Conservation (phyloP, 345 rosid genomes). For the Chamaenerion angustifolium region DNA sequence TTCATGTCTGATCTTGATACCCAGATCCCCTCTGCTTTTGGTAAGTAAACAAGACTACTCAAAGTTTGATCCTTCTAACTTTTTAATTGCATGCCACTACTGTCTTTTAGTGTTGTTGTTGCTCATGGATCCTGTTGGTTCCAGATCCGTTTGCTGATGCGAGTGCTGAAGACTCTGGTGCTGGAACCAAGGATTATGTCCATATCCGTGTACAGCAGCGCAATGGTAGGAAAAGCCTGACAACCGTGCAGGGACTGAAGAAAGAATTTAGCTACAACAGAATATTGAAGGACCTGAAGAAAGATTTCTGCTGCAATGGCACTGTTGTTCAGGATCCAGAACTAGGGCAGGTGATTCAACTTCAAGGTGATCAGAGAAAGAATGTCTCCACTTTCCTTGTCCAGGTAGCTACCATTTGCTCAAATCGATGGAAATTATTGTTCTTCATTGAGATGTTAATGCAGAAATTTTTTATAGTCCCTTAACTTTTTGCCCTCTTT, state of each 20-base stretch:
- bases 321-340: slow-evolving; percentile 83
- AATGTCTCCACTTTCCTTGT: slow-evolving; percentile 71
- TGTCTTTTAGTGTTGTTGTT: neutral
- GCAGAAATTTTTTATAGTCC: too few species aligned
- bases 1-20: slow-evolving; percentile 72
- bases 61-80: neutral
- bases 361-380: slow-evolving; percentile 89
- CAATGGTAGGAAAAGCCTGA: slow-evolving; percentile 73
- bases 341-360: slow-evolving; percentile 87
- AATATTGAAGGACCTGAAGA: slow-evolving; percentile 78
- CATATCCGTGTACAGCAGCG: slow-evolving; percentile 63
- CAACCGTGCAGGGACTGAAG: slow-evolving; percentile 75
- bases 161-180: slow-evolving; percentile 70
- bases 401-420: slow-evolving; percentile 39
- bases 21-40: slow-evolving; percentile 54
- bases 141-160: slow-evolving; percentile 64
- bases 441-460: too few species aligned
- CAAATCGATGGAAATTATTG: too few species aligned
- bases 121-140: neutral
- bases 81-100: too few species aligned
- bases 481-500: too few species aligned
- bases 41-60: slow-evolving; percentile 17
- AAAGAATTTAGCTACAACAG: slow-evolving; percentile 74
- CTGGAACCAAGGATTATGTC: slow-evolving; percentile 57
- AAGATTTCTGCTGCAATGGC: slow-evolving; percentile 89